phyloP scores from a whole-genome alignment of 1,284 basidiomycete genomes.

The Gomphus bonarii region DNA sequence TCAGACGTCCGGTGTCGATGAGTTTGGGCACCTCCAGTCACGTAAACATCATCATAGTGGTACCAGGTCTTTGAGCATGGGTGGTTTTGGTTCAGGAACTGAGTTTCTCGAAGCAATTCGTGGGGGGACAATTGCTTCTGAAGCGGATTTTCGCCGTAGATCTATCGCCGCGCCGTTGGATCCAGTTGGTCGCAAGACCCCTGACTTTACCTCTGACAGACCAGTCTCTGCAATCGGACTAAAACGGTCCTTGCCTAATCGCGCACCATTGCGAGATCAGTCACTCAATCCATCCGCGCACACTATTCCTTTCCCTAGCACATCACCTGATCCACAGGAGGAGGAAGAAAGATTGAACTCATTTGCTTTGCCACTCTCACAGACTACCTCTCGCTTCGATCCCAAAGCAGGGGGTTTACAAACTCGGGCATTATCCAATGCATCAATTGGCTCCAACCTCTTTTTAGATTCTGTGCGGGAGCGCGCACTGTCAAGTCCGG shows the following conservation, averaged over 20 bases:
- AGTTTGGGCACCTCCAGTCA: conserved; percentile 19
- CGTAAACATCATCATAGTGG: conserved; percentile 25
- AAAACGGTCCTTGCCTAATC: conserved; percentile 1
- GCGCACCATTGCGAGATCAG: neutral
- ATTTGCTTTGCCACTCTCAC: conserved; percentile 17
- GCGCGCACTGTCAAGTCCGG: neutral
- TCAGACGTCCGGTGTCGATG: conserved; percentile 13
- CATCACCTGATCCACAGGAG: conserved; percentile 1
- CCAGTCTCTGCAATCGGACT: neutral
- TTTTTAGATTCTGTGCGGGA: neutral
- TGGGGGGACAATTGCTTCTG: conserved; percentile 19
- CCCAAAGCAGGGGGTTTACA: conserved; percentile 14
- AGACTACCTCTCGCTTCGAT: conserved; percentile 17
- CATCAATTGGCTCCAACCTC: conserved; percentile 7
- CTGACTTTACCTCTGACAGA: conserved; percentile 18
- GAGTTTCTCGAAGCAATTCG: conserved; percentile 35
- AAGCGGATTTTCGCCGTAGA: conserved; percentile 25
- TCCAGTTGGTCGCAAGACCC: conserved; percentile 32
- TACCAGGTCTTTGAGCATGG: conserved; percentile 52
- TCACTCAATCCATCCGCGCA: conserved; percentile 2
- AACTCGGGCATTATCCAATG: conserved; percentile 12
- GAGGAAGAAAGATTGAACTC: conserved; percentile 13
- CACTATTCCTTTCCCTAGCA: conserved; percentile 8
- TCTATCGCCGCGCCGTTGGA: conserved; percentile 51
- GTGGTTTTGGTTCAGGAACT: conserved; percentile 33